These are phyloP conservation scores for Thielaviopsis ethacetica DNA, from an alignment of 2,329 filamentous ascomycete species.

Conservation along the genomic window DNA sequence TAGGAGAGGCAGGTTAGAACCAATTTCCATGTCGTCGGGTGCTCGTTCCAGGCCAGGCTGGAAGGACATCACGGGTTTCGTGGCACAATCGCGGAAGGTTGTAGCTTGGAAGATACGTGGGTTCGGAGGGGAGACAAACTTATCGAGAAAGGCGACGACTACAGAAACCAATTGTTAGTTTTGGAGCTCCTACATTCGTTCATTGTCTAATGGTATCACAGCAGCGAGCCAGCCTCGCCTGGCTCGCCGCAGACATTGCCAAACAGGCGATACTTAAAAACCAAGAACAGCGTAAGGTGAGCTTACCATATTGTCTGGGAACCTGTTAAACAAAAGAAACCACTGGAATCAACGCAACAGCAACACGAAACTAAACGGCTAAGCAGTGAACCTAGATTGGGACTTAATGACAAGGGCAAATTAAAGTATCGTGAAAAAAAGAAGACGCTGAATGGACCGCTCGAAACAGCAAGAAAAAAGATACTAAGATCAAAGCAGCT, in stretches of 20 bases:
- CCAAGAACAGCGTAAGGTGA: neutral
- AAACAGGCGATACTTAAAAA: neutral
- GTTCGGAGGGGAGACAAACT: slow-evolving; percentile 41
- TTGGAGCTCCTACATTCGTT: neutral
- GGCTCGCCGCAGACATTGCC: neutral
- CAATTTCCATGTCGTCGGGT: neutral
- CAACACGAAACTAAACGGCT: neutral
- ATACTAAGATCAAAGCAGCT: neutral
- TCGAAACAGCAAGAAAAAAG: neutral
- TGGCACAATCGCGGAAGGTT: neutral
- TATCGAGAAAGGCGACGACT: slow-evolving; percentile 91
- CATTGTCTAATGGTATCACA: neutral
- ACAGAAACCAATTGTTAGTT: slow-evolving; percentile 19
- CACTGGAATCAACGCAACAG: neutral
- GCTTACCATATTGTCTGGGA: slow-evolving; percentile 3
- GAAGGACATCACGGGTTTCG: neutral
- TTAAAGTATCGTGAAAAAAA: neutral
- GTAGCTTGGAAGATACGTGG: neutral
- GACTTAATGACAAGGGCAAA: neutral
- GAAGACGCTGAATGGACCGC: neutral
- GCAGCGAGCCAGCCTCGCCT: neutral
- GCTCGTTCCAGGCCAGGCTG: neutral
- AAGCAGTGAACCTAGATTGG: neutral
- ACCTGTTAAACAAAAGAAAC: neutral
- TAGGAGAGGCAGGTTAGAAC: slow-evolving; percentile 5